Base-by-base conservation (phyloP, 306 rosid genomes). In the Ceratonia siliqua region DNA sequence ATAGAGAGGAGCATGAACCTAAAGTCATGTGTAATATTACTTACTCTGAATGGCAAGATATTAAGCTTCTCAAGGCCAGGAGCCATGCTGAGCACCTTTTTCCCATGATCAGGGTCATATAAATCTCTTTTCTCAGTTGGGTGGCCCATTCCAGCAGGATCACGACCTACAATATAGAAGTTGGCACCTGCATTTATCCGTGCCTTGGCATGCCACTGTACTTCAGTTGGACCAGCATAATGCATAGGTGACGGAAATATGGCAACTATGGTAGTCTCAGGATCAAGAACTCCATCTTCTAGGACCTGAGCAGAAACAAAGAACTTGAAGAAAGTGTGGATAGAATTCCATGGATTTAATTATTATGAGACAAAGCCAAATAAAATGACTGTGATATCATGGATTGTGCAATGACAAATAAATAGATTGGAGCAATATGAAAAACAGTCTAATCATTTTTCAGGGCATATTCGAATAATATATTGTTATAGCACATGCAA, bases 161-260 rank as follows among this genome's bases (percentile, higher is more conserved):
- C 99, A 45, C 98, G 95, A n/a, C 99, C 98, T 58, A 94, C 99
- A 20, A 94, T 94, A 66, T 94, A 94, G 82, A 94, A 94, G 85
- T 92, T 94, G 41, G 99, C 96, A 9, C 99, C 99, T 20, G 97
- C 99, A 54, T 94, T 92, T 76, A 94, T 88, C 65, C 99, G 74
- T 42, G 99, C 98, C 81, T 94, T 94, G 25, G 98, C 99, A 72
- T 92, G 99, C 99, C 99, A 94, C 73, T 94, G 99, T 24, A 94
- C 99, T 83, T 94, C 99, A 57, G 99, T 94, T 73, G 99, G 99
- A 24, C 99, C 96, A 0, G 98, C 99, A 72, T 94, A 94, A 81
- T 92, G 98, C 99, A 94, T 94, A 18, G 99, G 99, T 35, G 99
- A 94, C 2, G 99, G 98, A 75, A 92, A 94, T 81, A 94, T 94